Evolutionary conservation across 805 yeast species (phyloP).

Genomic region (Cyberlindnera mycetangii): DNA sequence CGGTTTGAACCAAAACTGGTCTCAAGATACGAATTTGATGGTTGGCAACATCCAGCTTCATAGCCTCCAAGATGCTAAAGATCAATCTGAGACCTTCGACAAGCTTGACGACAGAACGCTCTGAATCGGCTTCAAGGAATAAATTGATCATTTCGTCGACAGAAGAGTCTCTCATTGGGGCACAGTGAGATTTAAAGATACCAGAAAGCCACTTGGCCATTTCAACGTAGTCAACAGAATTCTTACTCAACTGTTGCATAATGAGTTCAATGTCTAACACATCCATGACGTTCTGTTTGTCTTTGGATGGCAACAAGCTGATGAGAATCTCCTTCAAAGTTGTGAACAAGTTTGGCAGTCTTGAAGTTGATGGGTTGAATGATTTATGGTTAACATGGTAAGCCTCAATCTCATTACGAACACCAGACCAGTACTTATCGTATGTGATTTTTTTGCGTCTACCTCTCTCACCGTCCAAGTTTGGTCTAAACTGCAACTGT

Average conservation of each 20-base stretch:
- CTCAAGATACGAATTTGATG: slow-evolving; percentile 86
- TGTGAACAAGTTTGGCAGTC: slow-evolving; percentile 65
- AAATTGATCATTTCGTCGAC: slow-evolving; percentile 72
- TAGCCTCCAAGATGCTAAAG: slow-evolving; percentile 84
- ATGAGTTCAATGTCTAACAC: slow-evolving; percentile 74
- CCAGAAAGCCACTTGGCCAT: slow-evolving; percentile 72
- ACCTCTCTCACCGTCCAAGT: slow-evolving; percentile 88
- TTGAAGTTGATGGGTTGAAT: slow-evolving; percentile 19
- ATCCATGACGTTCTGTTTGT: slow-evolving; percentile 61
- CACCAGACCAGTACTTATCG: slow-evolving; percentile 81
- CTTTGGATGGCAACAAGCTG: slow-evolving; percentile 74
- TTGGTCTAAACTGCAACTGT: slow-evolving; percentile 85
- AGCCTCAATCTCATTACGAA: slow-evolving; percentile 62
- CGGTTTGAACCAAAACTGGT: slow-evolving; percentile 81
- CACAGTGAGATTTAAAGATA: slow-evolving; percentile 85
- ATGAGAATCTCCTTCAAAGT: slow-evolving; percentile 77
- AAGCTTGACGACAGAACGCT: slow-evolving; percentile 38
- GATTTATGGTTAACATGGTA: slow-evolving; percentile 29
- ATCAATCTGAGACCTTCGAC: slow-evolving; percentile 76
- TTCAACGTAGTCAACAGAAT: slow-evolving; percentile 68
- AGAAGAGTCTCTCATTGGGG: slow-evolving; percentile 93
- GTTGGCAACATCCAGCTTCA: slow-evolving; percentile 93
- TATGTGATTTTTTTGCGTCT: slow-evolving; percentile 69
- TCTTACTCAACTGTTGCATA: slow-evolving; percentile 68
- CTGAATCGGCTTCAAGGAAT: slow-evolving; percentile 36